Percentiles rank a stretch among this genome's conserved stretches.
Conservation (phyloP, 208 protist genomes). For the Trypanosoma cruzi region DNA sequence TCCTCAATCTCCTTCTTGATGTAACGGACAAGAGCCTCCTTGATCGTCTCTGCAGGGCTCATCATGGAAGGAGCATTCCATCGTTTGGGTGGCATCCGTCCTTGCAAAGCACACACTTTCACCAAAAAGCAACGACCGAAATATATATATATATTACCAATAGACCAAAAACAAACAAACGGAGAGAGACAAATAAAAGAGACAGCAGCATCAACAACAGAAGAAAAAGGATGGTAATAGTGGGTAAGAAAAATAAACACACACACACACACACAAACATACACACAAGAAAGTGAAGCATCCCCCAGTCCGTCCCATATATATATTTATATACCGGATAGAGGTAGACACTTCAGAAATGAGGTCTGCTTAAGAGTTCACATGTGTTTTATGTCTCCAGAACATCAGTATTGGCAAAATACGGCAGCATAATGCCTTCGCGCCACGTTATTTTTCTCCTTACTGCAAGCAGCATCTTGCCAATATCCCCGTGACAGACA, state of each 20-base stretch:
- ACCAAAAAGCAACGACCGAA: too few relatives aligned
- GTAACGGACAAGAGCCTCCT: conserved; percentile 40
- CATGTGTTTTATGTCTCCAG: conserved; percentile 34
- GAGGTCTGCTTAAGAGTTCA: neutral
- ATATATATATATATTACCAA: too few relatives aligned
- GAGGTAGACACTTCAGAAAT: too few relatives aligned
- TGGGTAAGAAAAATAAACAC: too few relatives aligned
- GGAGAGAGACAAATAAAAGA: neutral
- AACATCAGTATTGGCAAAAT: conserved; percentile 88
- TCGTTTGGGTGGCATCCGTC: conserved; percentile 62
- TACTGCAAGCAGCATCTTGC: conserved; percentile 88
- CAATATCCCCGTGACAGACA: conserved; percentile 91
- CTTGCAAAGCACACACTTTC: too few relatives aligned
- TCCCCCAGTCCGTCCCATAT: too few relatives aligned
- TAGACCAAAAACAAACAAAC: neutral
- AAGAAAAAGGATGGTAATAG: neutral
- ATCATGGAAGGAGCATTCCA: conserved; percentile 36
- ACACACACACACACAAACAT: too few relatives aligned
- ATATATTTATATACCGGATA: neutral
- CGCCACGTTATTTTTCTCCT: conserved; percentile 63
- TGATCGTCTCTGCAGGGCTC: conserved; percentile 13
- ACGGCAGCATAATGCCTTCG: conserved; percentile 66
- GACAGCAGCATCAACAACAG: conserved; percentile 1
- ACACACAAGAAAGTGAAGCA: too few relatives aligned
- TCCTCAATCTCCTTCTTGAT: conserved; percentile 61